Conservation (phyloP, 768 basidiomycete species). For the Mycena vulgaris region DNA sequence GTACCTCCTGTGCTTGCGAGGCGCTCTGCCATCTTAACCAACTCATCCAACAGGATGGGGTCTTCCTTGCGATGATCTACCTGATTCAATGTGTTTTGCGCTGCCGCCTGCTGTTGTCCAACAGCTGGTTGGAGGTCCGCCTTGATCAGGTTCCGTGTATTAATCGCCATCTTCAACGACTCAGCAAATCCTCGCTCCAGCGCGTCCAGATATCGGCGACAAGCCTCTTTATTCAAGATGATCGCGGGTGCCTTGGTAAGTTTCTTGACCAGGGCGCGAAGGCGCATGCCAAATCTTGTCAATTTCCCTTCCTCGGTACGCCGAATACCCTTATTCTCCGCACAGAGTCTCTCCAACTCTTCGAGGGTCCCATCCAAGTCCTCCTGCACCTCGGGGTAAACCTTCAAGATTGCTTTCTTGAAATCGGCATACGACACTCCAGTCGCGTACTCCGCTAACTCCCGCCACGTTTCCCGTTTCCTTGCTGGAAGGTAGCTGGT, state of each 20-base stretch:
- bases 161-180: slow-evolving; percentile 13
- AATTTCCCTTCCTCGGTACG: slow-evolving; percentile 20
- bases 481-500: slow-evolving; percentile 13
- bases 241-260: slow-evolving; percentile 13
- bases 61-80: slow-evolving; percentile 18
- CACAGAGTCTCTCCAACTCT: slow-evolving; percentile 15
- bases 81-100: slow-evolving; percentile 3
- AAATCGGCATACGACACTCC: slow-evolving; percentile 5
- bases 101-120: background rate
- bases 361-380: slow-evolving; percentile 19
- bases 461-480: slow-evolving; percentile 20
- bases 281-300: slow-evolving; percentile 17
- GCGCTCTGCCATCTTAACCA: slow-evolving; percentile 25
- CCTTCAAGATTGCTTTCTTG: slow-evolving; percentile 20
- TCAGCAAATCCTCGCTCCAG: slow-evolving; percentile 25
- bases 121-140: slow-evolving; percentile 5
- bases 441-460: slow-evolving; percentile 11
- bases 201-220: slow-evolving; percentile 16
- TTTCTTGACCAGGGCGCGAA: slow-evolving; percentile 14
- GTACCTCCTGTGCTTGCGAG: slow-evolving; percentile 9
- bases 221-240: slow-evolving; percentile 25
- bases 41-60: slow-evolving; percentile 25
- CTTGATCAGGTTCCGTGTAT: slow-evolving; percentile 21
- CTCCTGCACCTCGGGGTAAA: slow-evolving; percentile 21
- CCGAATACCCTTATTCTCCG: slow-evolving; percentile 7